Conservation (phyloP, 495 filamentous ascomycete species). For the Schizothecium vesticola region DNA sequence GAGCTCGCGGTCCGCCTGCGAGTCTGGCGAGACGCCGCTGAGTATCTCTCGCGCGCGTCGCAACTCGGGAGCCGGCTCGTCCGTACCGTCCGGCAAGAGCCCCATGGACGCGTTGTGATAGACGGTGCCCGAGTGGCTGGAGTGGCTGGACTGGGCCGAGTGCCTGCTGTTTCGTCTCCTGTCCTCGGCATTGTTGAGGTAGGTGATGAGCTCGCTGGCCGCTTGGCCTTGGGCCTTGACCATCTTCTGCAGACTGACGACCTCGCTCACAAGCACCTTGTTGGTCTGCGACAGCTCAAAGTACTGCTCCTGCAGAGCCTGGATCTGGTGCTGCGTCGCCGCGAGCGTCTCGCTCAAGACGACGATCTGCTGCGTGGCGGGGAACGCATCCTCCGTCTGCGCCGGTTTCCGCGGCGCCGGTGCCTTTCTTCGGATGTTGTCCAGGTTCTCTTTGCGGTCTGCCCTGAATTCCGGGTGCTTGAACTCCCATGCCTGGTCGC, state of each 20-base stretch:
- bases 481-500: constrained; percentile 84
- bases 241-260: constrained; percentile 82
- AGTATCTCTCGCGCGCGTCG: constrained; percentile 88
- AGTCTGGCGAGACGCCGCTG: constrained; percentile 71
- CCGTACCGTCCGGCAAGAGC: constrained; percentile 43
- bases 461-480: constrained; percentile 95
- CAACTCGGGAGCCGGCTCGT: constrained; percentile 74
- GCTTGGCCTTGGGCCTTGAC: constrained; percentile 65
- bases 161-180: constrained; percentile 38
- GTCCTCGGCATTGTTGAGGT: constrained; percentile 44
- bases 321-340: constrained; percentile 87
- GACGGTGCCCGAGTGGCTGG: constrained; percentile 29
- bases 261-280: constrained; percentile 78
- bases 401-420: constrained; percentile 81
- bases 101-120: constrained; percentile 26
- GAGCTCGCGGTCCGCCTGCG: constrained; percentile 69
- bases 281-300: constrained; percentile 81
- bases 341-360: constrained; percentile 80
- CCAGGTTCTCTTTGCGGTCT: constrained; percentile 92
- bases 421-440: constrained; percentile 95
- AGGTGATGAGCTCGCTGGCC: constrained; percentile 46
- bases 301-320: constrained; percentile 77
- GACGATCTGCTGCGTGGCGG: constrained; percentile 75
- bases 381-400: constrained; percentile 64
- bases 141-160: constrained; percentile 38